Evolutionary conservation across 768 basidiomycete genomes (phyloP).

Genomic region (Kwoniella mangroviensis): DNA sequence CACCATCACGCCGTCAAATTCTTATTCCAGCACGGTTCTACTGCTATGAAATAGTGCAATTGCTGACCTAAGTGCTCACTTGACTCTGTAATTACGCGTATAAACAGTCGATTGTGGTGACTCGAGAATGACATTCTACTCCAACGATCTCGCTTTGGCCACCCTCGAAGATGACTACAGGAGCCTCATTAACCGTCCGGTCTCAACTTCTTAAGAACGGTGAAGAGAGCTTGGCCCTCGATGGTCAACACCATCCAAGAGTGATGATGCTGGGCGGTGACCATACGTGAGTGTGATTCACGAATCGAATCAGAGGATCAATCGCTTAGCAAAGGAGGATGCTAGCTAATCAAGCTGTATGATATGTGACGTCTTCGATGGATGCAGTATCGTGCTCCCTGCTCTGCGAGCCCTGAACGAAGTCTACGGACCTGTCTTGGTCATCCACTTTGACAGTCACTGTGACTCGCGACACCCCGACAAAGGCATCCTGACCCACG

Average conservation of each 20-base stretch:
- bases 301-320: no score
- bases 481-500: no score
- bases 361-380: neutral
- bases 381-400: constrained; percentile 69
- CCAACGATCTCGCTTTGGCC: constrained; percentile 80
- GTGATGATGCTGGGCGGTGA: no score
- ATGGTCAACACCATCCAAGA: no score
- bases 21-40: no score
- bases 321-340: constrained; percentile 60
- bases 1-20: no score
- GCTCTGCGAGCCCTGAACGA: constrained; percentile 74
- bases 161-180: constrained; percentile 84
- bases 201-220: constrained; percentile 38
- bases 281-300: no score
- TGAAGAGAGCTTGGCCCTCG: no score
- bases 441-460: no score
- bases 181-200: constrained; percentile 67
- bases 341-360: constrained; percentile 82
- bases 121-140: constrained; percentile 76
- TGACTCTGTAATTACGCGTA: neutral
- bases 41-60: no score
- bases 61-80: neutral
- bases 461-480: no score
- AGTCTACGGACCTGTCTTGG: constrained; percentile 67
- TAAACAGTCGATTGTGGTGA: constrained; percentile 75